Base-by-base conservation (phyloP, 257 asterid species). In the Scutellaria minor region DNA sequence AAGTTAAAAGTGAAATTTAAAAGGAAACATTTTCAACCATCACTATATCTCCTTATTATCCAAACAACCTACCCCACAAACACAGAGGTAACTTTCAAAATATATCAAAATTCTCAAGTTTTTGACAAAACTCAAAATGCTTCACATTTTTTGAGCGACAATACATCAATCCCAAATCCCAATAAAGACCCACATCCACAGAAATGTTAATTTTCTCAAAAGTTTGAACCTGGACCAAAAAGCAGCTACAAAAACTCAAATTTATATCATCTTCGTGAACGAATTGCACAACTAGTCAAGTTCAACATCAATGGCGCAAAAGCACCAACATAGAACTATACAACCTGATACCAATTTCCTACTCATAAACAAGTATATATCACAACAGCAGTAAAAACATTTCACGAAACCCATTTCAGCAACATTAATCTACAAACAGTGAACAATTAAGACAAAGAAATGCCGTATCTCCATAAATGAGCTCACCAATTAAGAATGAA, bases 401-500 rank as follows among this genome's bases (percentile, higher is more conserved):
- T 66, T 67, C 39, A 4, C 7, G 11, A 47, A 8, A 48, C 15
- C 3, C 10, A 39, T 47, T 48, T 31, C 51, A 56, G 51, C 62
- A 53, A 12, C 60, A 66, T 22, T 47, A 9, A 37, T 18, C 13
- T 3, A 71, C 44, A 64, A 40, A 55, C 27, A 57, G 4, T 9
- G 51, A 9, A 11, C 6, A 58, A 56, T 22, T 3, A 10, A 46
- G 41, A 41, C 31, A 18, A 27, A 59, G n/a, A 31, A 37, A 35
- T 44, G 7, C 44, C 5, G 18, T 1, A 15, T 11, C 52, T 3
- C 10, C 12, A 50, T 15, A 2, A 37, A 71, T 40, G 13, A 52
- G 76, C 79, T 76, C 61, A 80, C 84, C 81, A 31, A 57, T 72
- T 61, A 20, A 39, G 69, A 64, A 46, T 47, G 75, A 53, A 59